phyloP scores from a whole-genome alignment of 2,329 filamentous ascomycete species.

The Lachnellula hyalina region DNA sequence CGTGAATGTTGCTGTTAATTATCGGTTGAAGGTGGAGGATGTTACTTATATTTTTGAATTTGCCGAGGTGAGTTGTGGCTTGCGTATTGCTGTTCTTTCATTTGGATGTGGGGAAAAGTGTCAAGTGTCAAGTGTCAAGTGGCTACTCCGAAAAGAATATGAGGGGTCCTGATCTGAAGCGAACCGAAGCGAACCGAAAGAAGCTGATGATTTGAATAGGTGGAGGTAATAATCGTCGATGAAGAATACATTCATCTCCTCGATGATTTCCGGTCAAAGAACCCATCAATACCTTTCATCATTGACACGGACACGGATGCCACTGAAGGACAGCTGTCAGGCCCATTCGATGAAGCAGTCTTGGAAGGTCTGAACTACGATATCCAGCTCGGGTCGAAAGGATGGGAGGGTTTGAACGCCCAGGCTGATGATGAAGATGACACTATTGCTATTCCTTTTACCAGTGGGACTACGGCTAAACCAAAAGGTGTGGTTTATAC shows the following conservation, averaged over 20 bases:
- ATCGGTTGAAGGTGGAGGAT: slow-evolving; percentile 75
- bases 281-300: slow-evolving; percentile 64
- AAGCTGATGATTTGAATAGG: slow-evolving; percentile 31
- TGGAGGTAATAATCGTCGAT: slow-evolving; percentile 83
- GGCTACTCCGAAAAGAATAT: background rate
- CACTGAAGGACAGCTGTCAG: slow-evolving; percentile 65
- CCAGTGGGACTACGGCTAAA: slow-evolving; percentile 82
- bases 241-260: slow-evolving; percentile 71
- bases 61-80: slow-evolving; percentile 45
- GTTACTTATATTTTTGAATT: slow-evolving; percentile 87
- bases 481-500: slow-evolving; percentile 94
- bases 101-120: background rate
- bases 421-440: slow-evolving; percentile 69
- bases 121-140: background rate
- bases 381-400: slow-evolving; percentile 54
- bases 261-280: slow-evolving; percentile 54
- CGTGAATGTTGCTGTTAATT: slow-evolving; percentile 70
- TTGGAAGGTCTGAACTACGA: slow-evolving; percentile 75
- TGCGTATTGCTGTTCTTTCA: background rate
- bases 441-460: slow-evolving; percentile 84
- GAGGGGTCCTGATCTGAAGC: background rate
- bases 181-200: background rate
- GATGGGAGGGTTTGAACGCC: slow-evolving; percentile 72
- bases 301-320: slow-evolving; percentile 79
- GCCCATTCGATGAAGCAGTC: slow-evolving; percentile 79